Conservation (phyloP, 1,284 basidiomycete species). For the Tylopilus sp. region DNA sequence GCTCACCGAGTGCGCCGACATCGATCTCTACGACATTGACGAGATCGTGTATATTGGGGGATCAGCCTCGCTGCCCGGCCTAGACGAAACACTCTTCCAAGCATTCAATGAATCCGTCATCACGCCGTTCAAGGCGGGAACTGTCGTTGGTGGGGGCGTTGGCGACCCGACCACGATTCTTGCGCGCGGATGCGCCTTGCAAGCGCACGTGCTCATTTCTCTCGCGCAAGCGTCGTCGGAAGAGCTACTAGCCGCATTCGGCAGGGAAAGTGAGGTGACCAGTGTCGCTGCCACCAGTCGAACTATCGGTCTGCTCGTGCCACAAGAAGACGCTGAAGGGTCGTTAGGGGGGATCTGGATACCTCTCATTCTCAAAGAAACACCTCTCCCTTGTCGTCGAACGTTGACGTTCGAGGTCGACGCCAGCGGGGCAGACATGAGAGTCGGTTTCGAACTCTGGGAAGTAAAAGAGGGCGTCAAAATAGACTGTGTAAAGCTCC, state of each 20-base stretch:
- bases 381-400: conserved; percentile 77
- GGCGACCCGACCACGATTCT: conserved; percentile 89
- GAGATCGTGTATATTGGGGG: conserved; percentile 93
- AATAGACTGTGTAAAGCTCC: conserved; percentile 61
- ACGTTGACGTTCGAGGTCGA: conserved; percentile 69
- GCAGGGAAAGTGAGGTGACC: conserved; percentile 34
- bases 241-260: conserved; percentile 48
- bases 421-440: conserved; percentile 46
- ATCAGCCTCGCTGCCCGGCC: conserved; percentile 80
- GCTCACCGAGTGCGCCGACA: conserved; percentile 56
- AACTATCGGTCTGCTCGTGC: conserved; percentile 81
- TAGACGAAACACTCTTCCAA: conserved; percentile 70
- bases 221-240: conserved; percentile 52
- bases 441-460: conserved; percentile 80
- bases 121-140: conserved; percentile 62
- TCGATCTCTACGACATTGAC: conserved; percentile 82
- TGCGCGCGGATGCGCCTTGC: conserved; percentile 84
- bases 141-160: conserved; percentile 64
- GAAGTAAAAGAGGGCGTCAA: conserved; percentile 82
- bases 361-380: conserved; percentile 66
- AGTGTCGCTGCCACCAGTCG: conserved; percentile 55
- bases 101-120: conserved; percentile 69
- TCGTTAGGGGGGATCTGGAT: conserved; percentile 60
- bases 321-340: conserved; percentile 48
- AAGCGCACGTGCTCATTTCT: conserved; percentile 68